Evolutionary conservation across 2,329 filamentous ascomycete genomes (phyloP), one percentile per base, ranked within the genome.

Genomic region (Alternaria infectoria): DNA sequence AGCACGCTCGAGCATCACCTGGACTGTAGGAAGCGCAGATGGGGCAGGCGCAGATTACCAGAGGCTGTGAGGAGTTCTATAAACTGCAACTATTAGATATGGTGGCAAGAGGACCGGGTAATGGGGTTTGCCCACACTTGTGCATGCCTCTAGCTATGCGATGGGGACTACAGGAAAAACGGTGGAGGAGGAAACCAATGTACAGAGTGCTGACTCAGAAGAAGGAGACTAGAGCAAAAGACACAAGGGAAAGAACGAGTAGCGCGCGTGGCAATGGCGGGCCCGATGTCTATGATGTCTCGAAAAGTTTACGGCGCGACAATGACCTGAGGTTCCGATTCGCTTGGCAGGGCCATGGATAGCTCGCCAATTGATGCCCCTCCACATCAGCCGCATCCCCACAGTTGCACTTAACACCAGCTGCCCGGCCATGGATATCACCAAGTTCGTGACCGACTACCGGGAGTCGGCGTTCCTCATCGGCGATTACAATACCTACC

Each of bases 401-500:
- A 64, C 66, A 62, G 36, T 43, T 44, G 32, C 60, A 57, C 19
- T 40, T 10, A 50, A 17, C 19, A 59, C 43, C 55, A 62, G 59
- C 57, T 30, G 43, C 61, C 50, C 36, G 30, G 64, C 70, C 67
- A 97, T 98, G 95, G 93, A 97, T 69, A 93, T 98, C 81, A 98
- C 96, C 60, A 88, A 88, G 71, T 94, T 93, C 69, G 84, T 98
- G 71, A 87, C 93, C 75, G 88, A 89, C 57, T 90, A 91, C 69
- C 87, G 96, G 67, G 92, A 97, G 79, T 88, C 92, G 74, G 93
- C 93, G 40, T 90, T 97, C 55, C 87, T 97, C 28, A 90, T 96
- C 69, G 94, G 93, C 71, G 93, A 97, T 82, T 94, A 97, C 83
- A 89, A 88, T 76, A 90, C 90, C 61, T 98, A 98, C 80, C 91